Evolutionary conservation across 331 rosid species (phyloP), one percentile per base, ranked within the genome.

Genomic region (Pyracantha coccinea): DNA sequence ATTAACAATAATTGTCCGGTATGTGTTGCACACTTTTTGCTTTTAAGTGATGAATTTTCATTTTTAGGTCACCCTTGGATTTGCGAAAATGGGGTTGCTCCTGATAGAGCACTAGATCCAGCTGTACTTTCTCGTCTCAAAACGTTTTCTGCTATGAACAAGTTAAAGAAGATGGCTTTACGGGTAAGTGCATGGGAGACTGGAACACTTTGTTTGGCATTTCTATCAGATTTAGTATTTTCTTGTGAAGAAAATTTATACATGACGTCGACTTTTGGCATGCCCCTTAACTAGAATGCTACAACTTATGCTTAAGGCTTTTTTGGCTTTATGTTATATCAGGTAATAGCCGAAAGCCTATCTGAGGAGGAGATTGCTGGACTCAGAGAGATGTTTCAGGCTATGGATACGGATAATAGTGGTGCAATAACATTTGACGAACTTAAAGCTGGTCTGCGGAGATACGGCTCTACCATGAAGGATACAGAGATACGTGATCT

Each of bases 291-390:
- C 38, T 38, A 13, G 25, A 27, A 20, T 25, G n/a, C 45, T 7
- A 23, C 33, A 71, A 21, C 38, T 81, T 66, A 47, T 54, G 20
- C 7, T 72, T 50, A 62, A 58, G 16, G 45, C 10, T 24, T 52
- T 28, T 47, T 21, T 50, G 16, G 24, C 66, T 69, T 62, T 77
- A 45, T 73, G 81, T 81, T 74, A 65, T 73, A 50, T 58, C 78
- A 95, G 99, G 98, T 95, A 66, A 95, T 95, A 77, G 99, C 99
- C 31, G 99, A 95, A 87, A 95, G 99, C 86, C 89, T 95, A 17
- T 95, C 99, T 0, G 98, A 95, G 80, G 99, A 95, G 86, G 99
- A 95, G 88, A 95, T 95, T 83, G 99, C 99, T 75, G 99, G 99
- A 77, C 77, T 95, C 85, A 88, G 91, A 82, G 99, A 95, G 79